Percentiles rank a stretch among this genome's conserved stretches.
Evolutionary conservation across 441 rosid genomes (phyloP).

Genomic region (Erodium texanum): DNA sequence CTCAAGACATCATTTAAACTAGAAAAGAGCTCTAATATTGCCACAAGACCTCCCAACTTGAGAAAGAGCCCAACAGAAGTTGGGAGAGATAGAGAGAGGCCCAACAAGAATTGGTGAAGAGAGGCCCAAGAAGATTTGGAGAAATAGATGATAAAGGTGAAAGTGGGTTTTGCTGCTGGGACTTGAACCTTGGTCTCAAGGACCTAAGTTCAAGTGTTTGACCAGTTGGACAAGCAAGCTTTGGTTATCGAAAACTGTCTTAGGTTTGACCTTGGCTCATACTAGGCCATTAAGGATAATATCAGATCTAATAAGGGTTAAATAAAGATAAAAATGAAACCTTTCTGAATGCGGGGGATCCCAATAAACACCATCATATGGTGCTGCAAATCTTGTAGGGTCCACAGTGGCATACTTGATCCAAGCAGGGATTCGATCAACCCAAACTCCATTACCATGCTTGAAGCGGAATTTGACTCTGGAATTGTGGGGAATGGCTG

Average conservation of each 20-base stretch:
- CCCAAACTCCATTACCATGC: constrained; percentile 52
- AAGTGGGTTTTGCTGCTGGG: too few relatives aligned
- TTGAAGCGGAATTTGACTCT: constrained; percentile 67
- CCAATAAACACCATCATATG: constrained; percentile 84
- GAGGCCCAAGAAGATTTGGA: too few relatives aligned
- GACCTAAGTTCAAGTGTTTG: too few relatives aligned
- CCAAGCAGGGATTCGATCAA: constrained; percentile 81
- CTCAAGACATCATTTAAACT: too few relatives aligned
- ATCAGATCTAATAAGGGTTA: constrained; percentile 5
- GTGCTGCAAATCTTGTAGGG: constrained; percentile 53
- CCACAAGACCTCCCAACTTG: too few relatives aligned
- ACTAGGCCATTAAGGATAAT: constrained; percentile 3
- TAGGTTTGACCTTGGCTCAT: background rate
- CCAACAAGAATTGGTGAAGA: too few relatives aligned
- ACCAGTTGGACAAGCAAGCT: too few relatives aligned
- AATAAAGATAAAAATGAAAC: constrained; percentile 22
- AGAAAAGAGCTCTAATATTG: too few relatives aligned
- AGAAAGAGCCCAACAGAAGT: too few relatives aligned
- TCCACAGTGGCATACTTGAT: constrained; percentile 60
- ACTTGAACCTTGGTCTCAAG: too few relatives aligned
- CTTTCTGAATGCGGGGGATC: constrained; percentile 67
- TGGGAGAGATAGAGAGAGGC: too few relatives aligned
- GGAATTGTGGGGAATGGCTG: constrained; percentile 69
- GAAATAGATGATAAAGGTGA: too few relatives aligned
- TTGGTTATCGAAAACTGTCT: background rate